A percentile compares a stretch with the other conserved stretches of the same genome.
Conservation (phyloP, 352 stramenopile genomes). For the Globisporangium polare region DNA sequence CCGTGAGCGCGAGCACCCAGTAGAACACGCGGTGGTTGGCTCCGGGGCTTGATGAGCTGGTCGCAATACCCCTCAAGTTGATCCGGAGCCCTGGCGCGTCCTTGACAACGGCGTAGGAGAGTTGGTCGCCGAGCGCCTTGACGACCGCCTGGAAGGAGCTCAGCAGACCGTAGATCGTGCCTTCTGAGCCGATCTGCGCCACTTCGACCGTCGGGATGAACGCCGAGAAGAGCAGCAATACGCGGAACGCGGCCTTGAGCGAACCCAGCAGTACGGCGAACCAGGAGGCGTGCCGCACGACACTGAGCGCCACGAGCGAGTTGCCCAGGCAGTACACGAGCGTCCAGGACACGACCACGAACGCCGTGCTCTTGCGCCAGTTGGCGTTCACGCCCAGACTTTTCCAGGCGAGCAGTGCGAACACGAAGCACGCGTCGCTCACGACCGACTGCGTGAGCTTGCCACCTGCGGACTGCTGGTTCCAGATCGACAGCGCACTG, state of each 20-base stretch:
- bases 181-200: slow-evolving; percentile 35
- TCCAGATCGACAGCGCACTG: slow-evolving; percentile 24
- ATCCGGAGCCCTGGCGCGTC: slow-evolving; percentile 10
- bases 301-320: slow-evolving; percentile 24
- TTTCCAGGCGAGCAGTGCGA: slow-evolving; percentile 22
- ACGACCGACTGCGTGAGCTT: slow-evolving; percentile 19
- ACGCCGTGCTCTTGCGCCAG: slow-evolving; percentile 21
- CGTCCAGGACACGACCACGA: slow-evolving; percentile 16
- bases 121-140: slow-evolving; percentile 26
- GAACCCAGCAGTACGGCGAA: slow-evolving; percentile 18
- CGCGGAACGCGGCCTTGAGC: slow-evolving; percentile 19
- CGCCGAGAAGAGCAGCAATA: slow-evolving; percentile 24
- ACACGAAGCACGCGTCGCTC: slow-evolving; percentile 22
- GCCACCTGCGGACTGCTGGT: slow-evolving; percentile 8
- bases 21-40: slow-evolving; percentile 13
- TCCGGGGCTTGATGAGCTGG: neutral
- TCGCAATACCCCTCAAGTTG: slow-evolving; percentile 1
- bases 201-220: slow-evolving; percentile 47
- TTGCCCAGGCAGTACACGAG: slow-evolving; percentile 10
- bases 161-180: slow-evolving; percentile 37
- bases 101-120: slow-evolving; percentile 15
- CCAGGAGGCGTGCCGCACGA: slow-evolving; percentile 21
- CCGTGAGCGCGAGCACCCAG: slow-evolving; percentile 15
- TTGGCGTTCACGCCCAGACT: slow-evolving; percentile 16
- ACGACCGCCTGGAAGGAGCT: slow-evolving; percentile 30